A percentile compares a stretch with the other conserved stretches of the same genome.
phyloP scores from a whole-genome alignment of 371 early-diverging fungal genomes.

The Dichotomocladium elegans region DNA sequence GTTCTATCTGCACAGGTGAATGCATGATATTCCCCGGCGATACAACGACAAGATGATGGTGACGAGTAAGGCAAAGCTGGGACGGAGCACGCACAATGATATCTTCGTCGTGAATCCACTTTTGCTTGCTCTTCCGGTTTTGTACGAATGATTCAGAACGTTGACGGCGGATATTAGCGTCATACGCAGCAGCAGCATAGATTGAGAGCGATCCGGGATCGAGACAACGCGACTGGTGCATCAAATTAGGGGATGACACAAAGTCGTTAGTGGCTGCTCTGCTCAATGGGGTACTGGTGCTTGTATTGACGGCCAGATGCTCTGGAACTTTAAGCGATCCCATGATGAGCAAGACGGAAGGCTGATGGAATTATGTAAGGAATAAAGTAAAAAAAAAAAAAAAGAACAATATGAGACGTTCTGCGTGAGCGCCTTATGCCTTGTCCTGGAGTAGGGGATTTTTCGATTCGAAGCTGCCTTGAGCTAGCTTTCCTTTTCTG shows the following conservation, averaged over 20 bases:
- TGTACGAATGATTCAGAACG: constrained; percentile 22
- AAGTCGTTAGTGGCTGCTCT: constrained; percentile 6
- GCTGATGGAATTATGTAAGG: neutral
- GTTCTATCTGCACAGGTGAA: neutral
- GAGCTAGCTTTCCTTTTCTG: no score
- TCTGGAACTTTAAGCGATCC: constrained; percentile 16
- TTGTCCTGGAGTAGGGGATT: no score
- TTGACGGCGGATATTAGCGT: constrained; percentile 17
- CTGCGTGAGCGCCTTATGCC: no score
- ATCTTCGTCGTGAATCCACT: neutral
- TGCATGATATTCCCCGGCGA: neutral
- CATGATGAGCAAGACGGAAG: constrained; percentile 7
- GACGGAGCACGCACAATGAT: constrained; percentile 3
- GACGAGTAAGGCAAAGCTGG: constrained; percentile 7
- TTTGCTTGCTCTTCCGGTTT: constrained; percentile 1
- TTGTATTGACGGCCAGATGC: neutral
- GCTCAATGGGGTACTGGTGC: constrained; percentile 5
- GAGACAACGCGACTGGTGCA: neutral
- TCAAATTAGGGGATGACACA: neutral
- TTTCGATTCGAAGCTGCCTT: no score
- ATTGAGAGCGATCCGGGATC: constrained; percentile 4
- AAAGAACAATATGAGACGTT: neutral
- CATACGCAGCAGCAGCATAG: constrained; percentile 9
- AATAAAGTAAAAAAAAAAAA: neutral
- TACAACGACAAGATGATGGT: neutral